Percentiles rank a stretch among this genome's conserved stretches.
These are phyloP conservation scores for Saccharata proteae DNA, from an alignment of 2,329 filamentous ascomycete genomes.

Conservation along the genomic window DNA sequence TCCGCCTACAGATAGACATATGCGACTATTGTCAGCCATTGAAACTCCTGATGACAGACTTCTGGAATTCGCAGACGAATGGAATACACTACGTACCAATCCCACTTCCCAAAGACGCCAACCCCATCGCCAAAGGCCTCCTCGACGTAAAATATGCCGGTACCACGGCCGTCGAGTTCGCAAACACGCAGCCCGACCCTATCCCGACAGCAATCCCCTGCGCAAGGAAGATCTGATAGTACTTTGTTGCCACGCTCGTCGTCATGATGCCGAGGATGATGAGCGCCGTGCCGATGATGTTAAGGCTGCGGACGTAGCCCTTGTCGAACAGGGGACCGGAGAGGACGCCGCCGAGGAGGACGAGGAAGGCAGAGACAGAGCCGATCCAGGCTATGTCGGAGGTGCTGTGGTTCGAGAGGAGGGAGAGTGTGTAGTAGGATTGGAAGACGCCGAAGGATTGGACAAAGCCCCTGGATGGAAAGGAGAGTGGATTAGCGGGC, in stretches of 20 bases:
- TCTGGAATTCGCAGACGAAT: too few species aligned
- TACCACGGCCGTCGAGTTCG: conserved; percentile 34
- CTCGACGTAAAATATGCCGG: conserved; percentile 35
- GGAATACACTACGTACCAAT: neutral
- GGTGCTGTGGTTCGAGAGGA: conserved; percentile 26
- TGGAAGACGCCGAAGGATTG: conserved; percentile 47
- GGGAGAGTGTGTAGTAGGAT: conserved; percentile 39
- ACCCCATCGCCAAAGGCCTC: conserved; percentile 18
- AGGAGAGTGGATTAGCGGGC: too few species aligned
- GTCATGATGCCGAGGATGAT: conserved; percentile 40
- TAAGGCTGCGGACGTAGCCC: conserved; percentile 32
- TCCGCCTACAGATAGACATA: conserved; percentile 11
- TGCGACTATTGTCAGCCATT: neutral
- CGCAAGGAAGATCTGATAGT: conserved; percentile 38
- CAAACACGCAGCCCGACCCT: conserved; percentile 31
- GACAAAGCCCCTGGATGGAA: conserved; percentile 39
- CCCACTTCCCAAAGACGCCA: neutral
- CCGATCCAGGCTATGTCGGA: conserved; percentile 39
- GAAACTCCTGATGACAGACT: too few species aligned
- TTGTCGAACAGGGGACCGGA: conserved; percentile 38
- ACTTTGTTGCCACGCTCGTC: conserved; percentile 33
- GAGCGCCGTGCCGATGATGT: conserved; percentile 31
- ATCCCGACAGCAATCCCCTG: conserved; percentile 38
- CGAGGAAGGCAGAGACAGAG: conserved; percentile 34
- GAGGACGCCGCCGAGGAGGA: conserved; percentile 33